Evolutionary conservation across 345 rosid species (phyloP).

Genomic region (Zanthoxylum bungeanum): DNA sequence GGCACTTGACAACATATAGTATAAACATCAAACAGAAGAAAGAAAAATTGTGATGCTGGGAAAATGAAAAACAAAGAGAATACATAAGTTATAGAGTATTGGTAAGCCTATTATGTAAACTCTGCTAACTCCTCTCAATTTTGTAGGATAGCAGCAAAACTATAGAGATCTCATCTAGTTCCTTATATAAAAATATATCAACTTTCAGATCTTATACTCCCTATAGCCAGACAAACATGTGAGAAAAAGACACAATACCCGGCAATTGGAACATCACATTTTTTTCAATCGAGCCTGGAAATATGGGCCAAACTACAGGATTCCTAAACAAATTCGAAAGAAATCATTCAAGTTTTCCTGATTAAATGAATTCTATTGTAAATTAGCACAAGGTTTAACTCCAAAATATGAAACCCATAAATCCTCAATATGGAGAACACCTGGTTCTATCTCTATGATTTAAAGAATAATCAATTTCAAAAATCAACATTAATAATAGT

Average conservation of each 20-base stretch:
- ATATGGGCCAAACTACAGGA: background rate
- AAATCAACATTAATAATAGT: background rate
- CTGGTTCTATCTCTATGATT: background rate
- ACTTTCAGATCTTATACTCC: slow-evolving; percentile 2
- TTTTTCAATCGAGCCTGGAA: background rate
- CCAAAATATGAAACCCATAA: background rate
- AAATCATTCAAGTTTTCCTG: background rate
- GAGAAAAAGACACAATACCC: background rate
- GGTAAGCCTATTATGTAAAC: background rate
- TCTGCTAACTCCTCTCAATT: background rate
- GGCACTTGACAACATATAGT: no score
- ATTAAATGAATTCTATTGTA: no score
- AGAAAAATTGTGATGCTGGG: background rate
- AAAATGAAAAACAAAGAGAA: background rate
- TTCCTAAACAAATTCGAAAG: background rate
- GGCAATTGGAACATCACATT: background rate
- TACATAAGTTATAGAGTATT: background rate
- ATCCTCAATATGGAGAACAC: background rate
- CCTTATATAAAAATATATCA: background rate
- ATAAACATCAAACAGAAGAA: no score
- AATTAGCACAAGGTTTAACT: background rate
- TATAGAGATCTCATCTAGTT: no score
- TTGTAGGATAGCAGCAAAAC: background rate
- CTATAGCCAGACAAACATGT: background rate
- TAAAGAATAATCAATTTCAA: background rate